These are phyloP conservation scores for Fomitopsis betulina DNA, from an alignment of 1,284 basidiomycete species.

Conservation along the genomic window DNA sequence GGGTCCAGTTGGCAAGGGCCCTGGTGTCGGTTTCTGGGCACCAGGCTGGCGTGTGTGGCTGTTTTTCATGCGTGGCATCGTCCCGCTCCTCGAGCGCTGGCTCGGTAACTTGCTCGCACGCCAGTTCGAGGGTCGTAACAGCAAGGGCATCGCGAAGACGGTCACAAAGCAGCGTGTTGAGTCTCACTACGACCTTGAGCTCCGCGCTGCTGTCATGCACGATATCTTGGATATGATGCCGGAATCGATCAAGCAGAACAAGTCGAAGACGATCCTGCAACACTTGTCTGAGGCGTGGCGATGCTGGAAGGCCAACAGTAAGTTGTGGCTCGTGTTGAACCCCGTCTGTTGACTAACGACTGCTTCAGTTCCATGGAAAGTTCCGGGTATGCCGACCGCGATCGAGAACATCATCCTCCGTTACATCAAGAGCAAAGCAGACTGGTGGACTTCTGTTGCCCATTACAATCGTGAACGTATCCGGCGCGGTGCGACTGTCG, in stretches of 20 bases:
- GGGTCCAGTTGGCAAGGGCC: slow-evolving; percentile 98
- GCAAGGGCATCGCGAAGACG: slow-evolving; percentile 92
- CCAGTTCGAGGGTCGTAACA: slow-evolving; percentile 97
- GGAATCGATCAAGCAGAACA: slow-evolving; percentile 98
- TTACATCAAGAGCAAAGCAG: slow-evolving; percentile 99
- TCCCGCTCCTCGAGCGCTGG: slow-evolving; percentile 89
- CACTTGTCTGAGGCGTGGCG: slow-evolving; percentile 98
- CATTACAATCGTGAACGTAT: slow-evolving; percentile 96
- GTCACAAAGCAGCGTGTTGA: slow-evolving; percentile 99
- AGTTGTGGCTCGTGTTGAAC: slow-evolving; percentile 27
- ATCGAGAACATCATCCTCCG: slow-evolving; percentile 99
- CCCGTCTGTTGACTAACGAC: not conserved
- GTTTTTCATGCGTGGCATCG: slow-evolving; percentile 99
- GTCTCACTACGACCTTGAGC: slow-evolving; percentile 96
- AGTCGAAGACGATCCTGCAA: slow-evolving; percentile 97
- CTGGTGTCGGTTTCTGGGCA: slow-evolving; percentile 99
- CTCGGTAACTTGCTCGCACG: slow-evolving; percentile 96
- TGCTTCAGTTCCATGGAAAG: slow-evolving; percentile 82
- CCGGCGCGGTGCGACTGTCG: slow-evolving; percentile 94
- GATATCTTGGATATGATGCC: slow-evolving; percentile 99
- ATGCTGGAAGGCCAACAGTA: slow-evolving; percentile 98
- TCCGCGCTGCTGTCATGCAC: slow-evolving; percentile 99
- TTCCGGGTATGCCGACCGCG: slow-evolving; percentile 95
- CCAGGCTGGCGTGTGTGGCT: slow-evolving; percentile 99
- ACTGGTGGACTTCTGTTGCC: slow-evolving; percentile 98